These are phyloP conservation scores for Penicillium sp. DNA, from an alignment of 2,329 filamentous ascomycete species.

Conservation along the genomic window DNA sequence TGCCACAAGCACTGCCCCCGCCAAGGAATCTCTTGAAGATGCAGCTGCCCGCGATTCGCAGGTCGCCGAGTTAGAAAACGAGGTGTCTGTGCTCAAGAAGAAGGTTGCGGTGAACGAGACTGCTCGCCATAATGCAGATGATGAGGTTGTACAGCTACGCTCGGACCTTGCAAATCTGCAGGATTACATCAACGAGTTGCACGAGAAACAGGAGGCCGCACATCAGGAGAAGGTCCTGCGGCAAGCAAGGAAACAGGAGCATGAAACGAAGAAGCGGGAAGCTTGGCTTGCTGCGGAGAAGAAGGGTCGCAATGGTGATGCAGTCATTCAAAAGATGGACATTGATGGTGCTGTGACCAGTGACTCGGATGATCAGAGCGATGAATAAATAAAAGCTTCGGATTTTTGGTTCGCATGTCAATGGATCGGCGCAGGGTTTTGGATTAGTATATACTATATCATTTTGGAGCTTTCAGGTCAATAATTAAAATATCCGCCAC, in stretches of 20 bases:
- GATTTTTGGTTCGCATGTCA: constrained; percentile 3
- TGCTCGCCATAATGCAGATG: constrained; percentile 35
- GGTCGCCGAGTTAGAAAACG: constrained; percentile 38
- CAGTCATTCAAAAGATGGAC: constrained; percentile 40
- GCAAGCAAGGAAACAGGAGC: constrained; percentile 40
- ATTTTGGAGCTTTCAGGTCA: constrained; percentile 1
- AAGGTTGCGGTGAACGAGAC: constrained; percentile 36
- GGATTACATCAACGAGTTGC: constrained; percentile 40
- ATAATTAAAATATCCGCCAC: constrained; percentile 1
- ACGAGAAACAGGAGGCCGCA: constrained; percentile 38
- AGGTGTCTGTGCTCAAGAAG: constrained; percentile 41
- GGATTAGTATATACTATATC: constrained; percentile 7
- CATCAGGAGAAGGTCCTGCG: constrained; percentile 33
- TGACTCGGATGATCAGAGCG: constrained; percentile 37
- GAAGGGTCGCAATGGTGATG: constrained; percentile 43
- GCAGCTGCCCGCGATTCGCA: constrained; percentile 26
- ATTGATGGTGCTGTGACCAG: constrained; percentile 33
- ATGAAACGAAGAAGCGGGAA: constrained; percentile 41
- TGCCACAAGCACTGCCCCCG: constrained; percentile 8
- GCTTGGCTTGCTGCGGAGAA: constrained; percentile 48
- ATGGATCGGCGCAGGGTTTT: constrained; percentile 7
- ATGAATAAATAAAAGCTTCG: constrained; percentile 25
- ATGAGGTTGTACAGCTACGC: constrained; percentile 39
- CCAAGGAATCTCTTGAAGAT: constrained; percentile 14
- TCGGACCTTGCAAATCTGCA: constrained; percentile 35